Base-by-base conservation (phyloP, 257 asterid genomes). In the Nicotiana attenuata region DNA sequence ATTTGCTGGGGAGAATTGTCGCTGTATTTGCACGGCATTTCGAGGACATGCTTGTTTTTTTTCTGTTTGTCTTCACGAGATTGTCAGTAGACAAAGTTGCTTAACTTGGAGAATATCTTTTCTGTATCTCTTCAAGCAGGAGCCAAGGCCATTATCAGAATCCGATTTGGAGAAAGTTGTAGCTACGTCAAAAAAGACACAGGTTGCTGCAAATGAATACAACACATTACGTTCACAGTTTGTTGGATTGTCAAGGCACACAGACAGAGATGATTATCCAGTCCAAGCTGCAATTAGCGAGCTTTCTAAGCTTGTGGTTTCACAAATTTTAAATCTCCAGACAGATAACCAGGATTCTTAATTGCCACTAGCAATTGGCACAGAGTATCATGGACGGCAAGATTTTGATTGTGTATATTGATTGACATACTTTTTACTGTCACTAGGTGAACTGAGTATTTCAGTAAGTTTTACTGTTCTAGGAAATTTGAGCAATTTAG, bases 141-240 rank as follows among this genome's bases (percentile, higher is more conserved):
- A 90, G 78, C 91, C 97, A 15, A 91, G 99, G 81, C 89, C 92
- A 83, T 89, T 94, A 85, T 68, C 91, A 4, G 92, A 88, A 83
- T 52, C 16, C 5, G 98, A 96, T 86, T 84, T 96, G 88, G 97
- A 92, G 88, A 89, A 81, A 77, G 97, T 89, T n/a, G 59, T 91
- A 29, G 84, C 90, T 7, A 93, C 92, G 10, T 81, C 92, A 29
- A 93, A 83, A 29, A 91, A 87, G 66, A 95, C 99, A 1, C 89
- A 82, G 66, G 85, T 85, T 81, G 99, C 97, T 82, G 97, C 99
- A 75, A 84, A 65, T 45, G 97, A 95, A 83, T 95, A 88, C 88
- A 80, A 45, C 81, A 78, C 92, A 85, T 76, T 89, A 22, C 90
- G 84, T 84, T 85, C 91, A 22, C 92, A 78, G 64, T 83, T 83